phyloP scores from a whole-genome alignment of 2,329 filamentous ascomycete genomes.

The Diaporthe humulicola region DNA sequence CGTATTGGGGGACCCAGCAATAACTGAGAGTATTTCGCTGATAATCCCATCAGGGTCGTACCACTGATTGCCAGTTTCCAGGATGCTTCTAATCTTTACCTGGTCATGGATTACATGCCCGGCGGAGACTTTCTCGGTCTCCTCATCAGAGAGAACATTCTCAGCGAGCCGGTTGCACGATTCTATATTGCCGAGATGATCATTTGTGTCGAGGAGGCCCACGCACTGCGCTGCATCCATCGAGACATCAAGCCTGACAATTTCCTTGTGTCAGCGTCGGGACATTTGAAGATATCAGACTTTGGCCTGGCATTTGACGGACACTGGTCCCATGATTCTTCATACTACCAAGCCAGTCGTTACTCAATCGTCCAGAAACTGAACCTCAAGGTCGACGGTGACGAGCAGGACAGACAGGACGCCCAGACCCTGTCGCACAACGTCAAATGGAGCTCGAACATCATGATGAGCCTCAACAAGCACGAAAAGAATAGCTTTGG shows the following conservation, averaged over 20 bases:
- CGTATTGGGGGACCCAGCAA: conserved; percentile 40
- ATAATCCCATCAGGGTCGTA: conserved; percentile 73
- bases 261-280: conserved; percentile 88
- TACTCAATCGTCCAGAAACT: conserved; percentile 84
- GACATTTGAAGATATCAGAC: conserved; percentile 95
- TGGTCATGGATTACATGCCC: conserved; percentile 99
- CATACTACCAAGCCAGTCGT: conserved; percentile 87
- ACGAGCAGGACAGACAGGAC: conserved; percentile 76
- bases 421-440: conserved; percentile 52
- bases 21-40: conserved; percentile 13
- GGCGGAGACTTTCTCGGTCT: conserved; percentile 94
- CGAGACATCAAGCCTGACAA: conserved; percentile 98
- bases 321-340: conserved; percentile 92
- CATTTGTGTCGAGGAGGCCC: conserved; percentile 91
- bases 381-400: conserved; percentile 80
- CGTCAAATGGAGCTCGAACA: conserved; percentile 56
- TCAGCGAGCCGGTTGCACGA: conserved; percentile 82
- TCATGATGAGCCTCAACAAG: conserved; percentile 54
- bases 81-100: conserved; percentile 85
- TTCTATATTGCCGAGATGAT: conserved; percentile 98
- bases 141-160: conserved; percentile 85
- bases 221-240: conserved; percentile 91
- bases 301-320: conserved; percentile 97
- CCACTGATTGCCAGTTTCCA: conserved; percentile 91
- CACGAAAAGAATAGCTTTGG: conserved; percentile 51